Percentiles rank a stretch among this genome's conserved stretches.
These are phyloP conservation scores for Tricholoma bakamatsutake DNA, from an alignment of 768 basidiomycete species.

Conservation along the genomic window DNA sequence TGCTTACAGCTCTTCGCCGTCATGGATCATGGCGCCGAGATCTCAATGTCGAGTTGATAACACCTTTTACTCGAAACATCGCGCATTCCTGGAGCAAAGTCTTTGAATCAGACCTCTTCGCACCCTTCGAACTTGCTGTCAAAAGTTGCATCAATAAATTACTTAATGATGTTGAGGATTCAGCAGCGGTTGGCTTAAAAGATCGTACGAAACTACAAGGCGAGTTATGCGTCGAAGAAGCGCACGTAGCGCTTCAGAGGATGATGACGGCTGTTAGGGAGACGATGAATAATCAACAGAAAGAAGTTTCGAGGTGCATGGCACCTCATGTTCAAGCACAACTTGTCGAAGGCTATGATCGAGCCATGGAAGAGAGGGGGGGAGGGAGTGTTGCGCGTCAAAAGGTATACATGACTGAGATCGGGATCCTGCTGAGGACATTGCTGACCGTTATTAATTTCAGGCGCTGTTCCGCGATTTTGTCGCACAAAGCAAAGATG, in stretches of 20 bases:
- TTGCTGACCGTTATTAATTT: neutral
- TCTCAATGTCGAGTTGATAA: slow-evolving; percentile 52
- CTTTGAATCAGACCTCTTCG: slow-evolving; percentile 56
- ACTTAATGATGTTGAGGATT: slow-evolving; percentile 44
- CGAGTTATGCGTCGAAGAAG: slow-evolving; percentile 46
- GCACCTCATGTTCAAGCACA: slow-evolving; percentile 50
- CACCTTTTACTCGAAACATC: slow-evolving; percentile 54
- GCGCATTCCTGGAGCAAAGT: slow-evolving; percentile 52
- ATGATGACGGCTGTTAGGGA: slow-evolving; percentile 43
- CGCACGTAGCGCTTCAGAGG: slow-evolving; percentile 40
- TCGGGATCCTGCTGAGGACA: neutral
- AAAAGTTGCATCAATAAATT: slow-evolving; percentile 34
- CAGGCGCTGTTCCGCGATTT: slow-evolving; percentile 45
- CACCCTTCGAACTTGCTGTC: slow-evolving; percentile 36
- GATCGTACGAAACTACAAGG: slow-evolving; percentile 48
- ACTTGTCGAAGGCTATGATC: slow-evolving; percentile 45
- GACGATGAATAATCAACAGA: slow-evolving; percentile 48
- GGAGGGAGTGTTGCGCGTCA: slow-evolving; percentile 53
- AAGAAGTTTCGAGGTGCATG: slow-evolving; percentile 52
- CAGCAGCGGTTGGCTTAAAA: slow-evolving; percentile 45
- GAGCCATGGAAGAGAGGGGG: slow-evolving; percentile 49
- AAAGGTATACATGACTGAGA: slow-evolving; percentile 33
- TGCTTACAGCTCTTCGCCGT: slow-evolving; percentile 39
- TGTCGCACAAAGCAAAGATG: slow-evolving; percentile 36
- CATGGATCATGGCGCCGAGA: slow-evolving; percentile 52